These are phyloP conservation scores for Aspergillus floridensis DNA, from an alignment of 2,329 filamentous ascomycete species.

Conservation along the genomic window DNA sequence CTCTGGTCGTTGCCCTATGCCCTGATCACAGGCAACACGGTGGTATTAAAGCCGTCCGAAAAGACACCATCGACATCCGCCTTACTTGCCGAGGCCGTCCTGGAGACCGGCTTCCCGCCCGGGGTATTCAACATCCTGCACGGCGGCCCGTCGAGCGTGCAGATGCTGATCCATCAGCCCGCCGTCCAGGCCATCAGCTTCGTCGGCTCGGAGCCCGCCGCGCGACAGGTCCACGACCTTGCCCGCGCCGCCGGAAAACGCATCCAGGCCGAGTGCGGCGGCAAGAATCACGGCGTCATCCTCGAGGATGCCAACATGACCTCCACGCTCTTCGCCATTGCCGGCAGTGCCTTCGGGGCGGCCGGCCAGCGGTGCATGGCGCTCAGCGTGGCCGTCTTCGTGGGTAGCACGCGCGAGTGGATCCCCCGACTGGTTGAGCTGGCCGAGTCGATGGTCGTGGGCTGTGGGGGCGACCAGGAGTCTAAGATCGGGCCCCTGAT, in stretches of 20 bases:
- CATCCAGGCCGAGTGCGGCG: conserved; percentile 64
- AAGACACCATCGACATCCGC: conserved; percentile 60
- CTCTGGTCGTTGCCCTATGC: conserved; percentile 63
- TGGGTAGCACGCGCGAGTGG: conserved; percentile 63
- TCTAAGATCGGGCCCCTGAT: conserved; percentile 63
- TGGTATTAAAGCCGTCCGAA: conserved; percentile 63
- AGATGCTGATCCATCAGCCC: conserved; percentile 65
- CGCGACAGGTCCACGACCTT: conserved; percentile 63
- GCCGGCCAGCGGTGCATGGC: conserved; percentile 68
- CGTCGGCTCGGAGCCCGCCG: conserved; percentile 63
- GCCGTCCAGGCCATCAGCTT: conserved; percentile 65
- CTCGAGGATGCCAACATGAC: conserved; percentile 67
- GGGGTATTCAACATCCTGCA: conserved; percentile 66
- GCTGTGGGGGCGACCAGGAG: conserved; percentile 60
- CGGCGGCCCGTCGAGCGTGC: conserved; percentile 59
- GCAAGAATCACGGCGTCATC: conserved; percentile 66
- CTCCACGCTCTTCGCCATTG: conserved; percentile 63
- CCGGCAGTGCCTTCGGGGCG: conserved; percentile 64
- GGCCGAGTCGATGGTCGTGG: conserved; percentile 58
- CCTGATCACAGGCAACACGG: conserved; percentile 60
- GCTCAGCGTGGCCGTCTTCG: conserved; percentile 60
- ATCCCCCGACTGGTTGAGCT: conserved; percentile 60
- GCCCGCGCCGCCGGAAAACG: conserved; percentile 63
- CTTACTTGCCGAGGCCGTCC: conserved; percentile 60
- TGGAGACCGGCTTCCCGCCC: conserved; percentile 60